Base-by-base conservation (phyloP, 2,329 filamentous ascomycete genomes). In the Fusarium sp. region DNA sequence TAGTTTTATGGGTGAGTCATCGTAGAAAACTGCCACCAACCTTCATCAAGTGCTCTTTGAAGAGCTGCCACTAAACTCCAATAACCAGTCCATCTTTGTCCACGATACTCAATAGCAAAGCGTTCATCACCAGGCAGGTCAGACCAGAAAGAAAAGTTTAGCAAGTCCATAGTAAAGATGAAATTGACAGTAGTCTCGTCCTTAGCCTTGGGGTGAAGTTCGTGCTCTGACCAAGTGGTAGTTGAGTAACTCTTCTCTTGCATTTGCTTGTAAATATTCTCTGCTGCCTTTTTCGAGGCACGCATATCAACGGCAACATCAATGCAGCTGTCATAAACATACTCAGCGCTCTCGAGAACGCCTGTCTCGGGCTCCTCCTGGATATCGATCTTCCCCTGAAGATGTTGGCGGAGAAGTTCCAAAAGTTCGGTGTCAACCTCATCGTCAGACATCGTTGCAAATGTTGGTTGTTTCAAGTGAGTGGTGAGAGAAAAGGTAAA, bases 131-230 rank as follows among this genome's bases (percentile, higher is more conserved):
- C 90, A 1, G 85, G 81, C 46, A 82, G 78, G 56, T 93, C 91
- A 17, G 93, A 97, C 96, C 96, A 99, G 80, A 99, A 99, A 26
- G 92, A 97, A 79, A 98, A 99, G 79, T 99, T 99, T 54, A 99
- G 84, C 32, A 99, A 81, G 79, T 99, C 96, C 94, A 99, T 97
- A 23, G 93, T 94, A 80, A 99, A 98, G 76, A 99, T 95, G 79
- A 99, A 98, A 70, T 93, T 91, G 26, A 97, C 89, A 0, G 94
- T 95, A 54, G 82, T 87, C 77, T 93, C 92, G 78, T 97, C 91
- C 77, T 94, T 94, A 44, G 88, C 77, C 79, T 95, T 92, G 3
- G 96, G 96, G 77, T 99, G 96, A 41, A 99, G 85, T 78, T 96
- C 93, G 80, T 98, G 94, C 76, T 92, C 88, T 17, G 93, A 89